Evolutionary conservation across 2,329 filamentous ascomycete species (phyloP), one percentile per base, ranked within the genome.

Genomic region (Nemania serpens): DNA sequence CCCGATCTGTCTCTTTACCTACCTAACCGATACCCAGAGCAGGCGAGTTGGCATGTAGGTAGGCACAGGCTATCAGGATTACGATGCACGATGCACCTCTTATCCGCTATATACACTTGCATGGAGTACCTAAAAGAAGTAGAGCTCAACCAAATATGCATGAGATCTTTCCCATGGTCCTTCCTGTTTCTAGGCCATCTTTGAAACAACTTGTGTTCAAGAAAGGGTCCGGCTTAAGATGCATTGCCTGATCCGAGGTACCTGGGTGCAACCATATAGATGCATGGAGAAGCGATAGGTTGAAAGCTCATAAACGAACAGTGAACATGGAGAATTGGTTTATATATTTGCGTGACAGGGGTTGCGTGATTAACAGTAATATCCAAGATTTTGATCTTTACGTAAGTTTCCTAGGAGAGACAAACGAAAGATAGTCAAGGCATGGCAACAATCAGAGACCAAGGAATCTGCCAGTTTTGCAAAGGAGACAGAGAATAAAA

Each of bases 71-170:
- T 29, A 29, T 29, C 39, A 48, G 50, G n/a, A 59, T 59, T 41
- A 33, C 47, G 25, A 29, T 29, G 25, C 48, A 45, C 29, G 47
- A 59, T 52, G 56, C 47, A 56, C 48, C 52, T 59, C 60, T 62
- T 62, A 62, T 59, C 55, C 47, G 39, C 48, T 48, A 48, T 51
- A 39, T 39, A 59, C 51, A 39, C 47, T 48, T 59, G 56, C 61
- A 63, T 57, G 29, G 43, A 57, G 51, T 36, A n/a, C n/a, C n/a
- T n/a, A 53, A 59, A 48, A 48, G 25, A 48, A 22, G 58, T 54
- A 48, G 48, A 42, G 48, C 17, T 29, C 12, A 54, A 46, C 60
- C 42, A 46, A 22, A 52, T 51, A 49, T 33, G n/a, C 47, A 51
- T 45, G 36, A 17, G 11, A n/a, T 45, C 20, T 47, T 49, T 15